Evolutionary conservation across 768 basidiomycete genomes (phyloP), one percentile per base, ranked within the genome.

Genomic region (Trichaptum fuscoviolaceum): DNA sequence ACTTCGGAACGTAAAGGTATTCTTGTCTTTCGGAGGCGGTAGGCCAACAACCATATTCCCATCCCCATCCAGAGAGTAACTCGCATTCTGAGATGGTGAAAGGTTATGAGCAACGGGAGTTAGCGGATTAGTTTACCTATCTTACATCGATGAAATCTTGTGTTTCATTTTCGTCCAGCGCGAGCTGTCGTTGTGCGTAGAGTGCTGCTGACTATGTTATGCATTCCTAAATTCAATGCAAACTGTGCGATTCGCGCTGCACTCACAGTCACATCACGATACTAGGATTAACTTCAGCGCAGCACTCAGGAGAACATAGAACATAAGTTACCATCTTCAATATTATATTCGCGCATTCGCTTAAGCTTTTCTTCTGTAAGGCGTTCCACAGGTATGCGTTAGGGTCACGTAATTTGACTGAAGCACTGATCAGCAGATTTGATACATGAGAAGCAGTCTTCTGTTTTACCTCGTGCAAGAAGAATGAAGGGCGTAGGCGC

Each of bases 401-500:
- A 7, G 83, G 81, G 3, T 77, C 75, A 2, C 76, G 75, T 7
- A 80, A 82, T 70, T 79, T 79, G 24, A 82, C 82, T 84, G 9
- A 25, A 52, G 57, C 30, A 18, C 30, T 30, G 30, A 30, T 30
- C 30, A n/a, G 26, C 17, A 25, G 57, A 15, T 5, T 34, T 20
- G 7, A 27, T 71, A 42, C 26, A 15, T 25, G 63, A 18, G 20
- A 24, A 23, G 34, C 59, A 66, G 63, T 57, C 23, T 20, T 65
- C 20, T 15, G 20, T 68, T 18, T 52, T 64, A 83, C 84, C 82
- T 63, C 82, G 81, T 0, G 83, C 82, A 24, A 85, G 71, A n/a
- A 85, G 67, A 63, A 85, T 82, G 67, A 85, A 85, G 0, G 83
- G 84, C 0, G 81, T 83, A 1, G 78, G 78, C 0, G 80, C 73